phyloP scores from a whole-genome alignment of 225 moss, liverwort and hornwort genomes.

The Lunularia cruciata region DNA sequence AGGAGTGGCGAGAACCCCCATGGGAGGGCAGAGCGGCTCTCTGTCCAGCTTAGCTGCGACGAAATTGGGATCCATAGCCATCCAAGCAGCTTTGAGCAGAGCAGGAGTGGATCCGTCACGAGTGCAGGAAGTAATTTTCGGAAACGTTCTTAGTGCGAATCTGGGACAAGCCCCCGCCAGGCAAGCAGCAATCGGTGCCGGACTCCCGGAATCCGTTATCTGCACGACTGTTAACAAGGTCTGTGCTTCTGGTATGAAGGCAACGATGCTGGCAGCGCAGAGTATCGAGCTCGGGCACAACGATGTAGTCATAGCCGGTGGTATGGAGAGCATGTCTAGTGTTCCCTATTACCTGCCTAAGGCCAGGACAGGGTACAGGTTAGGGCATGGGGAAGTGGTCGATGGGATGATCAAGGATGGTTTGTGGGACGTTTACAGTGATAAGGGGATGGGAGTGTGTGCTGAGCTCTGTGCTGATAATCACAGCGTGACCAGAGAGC shows the following conservation, averaged over 20 bases:
- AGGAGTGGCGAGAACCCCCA: conserved; percentile 90
- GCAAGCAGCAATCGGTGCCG: conserved; percentile 88
- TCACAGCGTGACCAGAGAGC: conserved; percentile 63
- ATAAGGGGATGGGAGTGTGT: conserved; percentile 72
- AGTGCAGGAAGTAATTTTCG: conserved; percentile 90
- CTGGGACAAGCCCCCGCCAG: conserved; percentile 95
- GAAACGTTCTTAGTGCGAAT: conserved; percentile 91
- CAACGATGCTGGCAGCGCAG: conserved; percentile 86
- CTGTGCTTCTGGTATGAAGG: conserved; percentile 98
- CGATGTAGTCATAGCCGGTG: conserved; percentile 89
- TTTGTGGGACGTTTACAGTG: conserved; percentile 95
- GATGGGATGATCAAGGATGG: conserved; percentile 99
- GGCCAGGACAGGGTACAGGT: conserved; percentile 84
- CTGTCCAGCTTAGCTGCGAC: conserved; percentile 74
- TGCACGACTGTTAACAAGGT: conserved; percentile 98
- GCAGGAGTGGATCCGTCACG: conserved; percentile 73
- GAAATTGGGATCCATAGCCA: conserved; percentile 84
- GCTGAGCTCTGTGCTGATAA: conserved; percentile 87
- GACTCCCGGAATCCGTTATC: conserved; percentile 60
- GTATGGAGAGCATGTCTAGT: conserved; percentile 99
- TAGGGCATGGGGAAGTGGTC: conserved; percentile 92
- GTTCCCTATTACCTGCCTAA: conserved; percentile 94
- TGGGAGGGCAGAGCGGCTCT: conserved; percentile 87
- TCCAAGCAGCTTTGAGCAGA: conserved; percentile 79
- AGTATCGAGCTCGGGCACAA: conserved; percentile 89